phyloP scores from a whole-genome alignment of 192 early-diverging fungal genomes.

The Diversispora eburnea region DNA sequence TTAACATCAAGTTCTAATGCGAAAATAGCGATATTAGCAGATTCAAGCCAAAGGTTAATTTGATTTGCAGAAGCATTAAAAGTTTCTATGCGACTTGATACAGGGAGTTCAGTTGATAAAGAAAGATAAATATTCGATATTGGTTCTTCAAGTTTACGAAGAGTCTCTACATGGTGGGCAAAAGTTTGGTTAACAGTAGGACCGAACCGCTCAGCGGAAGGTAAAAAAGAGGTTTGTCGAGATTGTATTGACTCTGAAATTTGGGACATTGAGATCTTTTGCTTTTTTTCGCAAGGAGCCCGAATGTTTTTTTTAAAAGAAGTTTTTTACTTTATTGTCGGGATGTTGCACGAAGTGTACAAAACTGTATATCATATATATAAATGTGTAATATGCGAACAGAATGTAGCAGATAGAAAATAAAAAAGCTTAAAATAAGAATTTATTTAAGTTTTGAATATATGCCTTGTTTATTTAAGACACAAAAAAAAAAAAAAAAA shows the following conservation, averaged over 20 bases:
- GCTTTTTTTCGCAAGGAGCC: constrained; percentile 12
- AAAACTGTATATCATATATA: constrained; percentile 5
- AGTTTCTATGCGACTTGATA: constrained; percentile 35
- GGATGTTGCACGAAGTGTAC: constrained; percentile 8
- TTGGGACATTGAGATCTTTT: constrained; percentile 27
- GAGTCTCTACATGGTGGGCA: constrained; percentile 35
- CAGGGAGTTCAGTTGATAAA: constrained; percentile 37
- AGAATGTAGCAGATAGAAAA: too few species aligned
- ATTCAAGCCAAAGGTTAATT: constrained; percentile 49
- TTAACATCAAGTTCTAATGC: constrained; percentile 50
- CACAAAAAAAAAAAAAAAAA: too few species aligned
- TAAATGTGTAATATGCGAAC: not conserved
- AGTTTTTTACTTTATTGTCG: constrained; percentile 8
- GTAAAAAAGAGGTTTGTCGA: constrained; percentile 15
- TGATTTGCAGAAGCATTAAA: constrained; percentile 35
- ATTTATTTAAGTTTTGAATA: too few species aligned
- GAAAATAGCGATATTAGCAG: constrained; percentile 51
- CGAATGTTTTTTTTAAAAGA: not conserved
- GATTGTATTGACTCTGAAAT: constrained; percentile 22
- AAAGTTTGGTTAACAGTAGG: constrained; percentile 20
- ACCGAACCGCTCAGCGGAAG: constrained; percentile 22
- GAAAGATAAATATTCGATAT: constrained; percentile 44
- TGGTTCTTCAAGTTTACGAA: constrained; percentile 36
- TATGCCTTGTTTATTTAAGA: too few species aligned
- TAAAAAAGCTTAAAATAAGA: too few species aligned